Evolutionary conservation across 2,329 filamentous ascomycete species (phyloP).

Genomic region (Fusarium pseudonygamai): DNA sequence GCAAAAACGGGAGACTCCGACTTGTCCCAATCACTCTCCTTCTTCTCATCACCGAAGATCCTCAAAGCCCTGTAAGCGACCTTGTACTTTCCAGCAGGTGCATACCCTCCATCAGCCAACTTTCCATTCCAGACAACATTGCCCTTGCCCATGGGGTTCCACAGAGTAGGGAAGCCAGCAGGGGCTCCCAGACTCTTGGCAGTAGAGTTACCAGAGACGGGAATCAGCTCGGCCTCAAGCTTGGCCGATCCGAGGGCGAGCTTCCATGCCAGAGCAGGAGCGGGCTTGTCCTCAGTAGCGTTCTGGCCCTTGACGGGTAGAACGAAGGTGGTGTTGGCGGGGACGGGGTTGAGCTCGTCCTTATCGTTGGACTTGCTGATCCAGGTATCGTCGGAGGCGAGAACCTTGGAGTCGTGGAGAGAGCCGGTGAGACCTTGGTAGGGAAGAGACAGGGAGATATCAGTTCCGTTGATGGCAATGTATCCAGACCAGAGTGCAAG

Average conservation of each 20-base stretch:
- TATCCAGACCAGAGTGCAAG: conserved; percentile 56
- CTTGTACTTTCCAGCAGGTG: conserved; percentile 60
- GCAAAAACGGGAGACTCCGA: conserved; percentile 53
- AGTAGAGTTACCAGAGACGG: conserved; percentile 37
- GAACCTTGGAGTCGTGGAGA: conserved; percentile 43
- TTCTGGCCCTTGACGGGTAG: conserved; percentile 52
- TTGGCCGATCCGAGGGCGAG: conserved; percentile 57
- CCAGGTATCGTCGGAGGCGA: conserved; percentile 39
- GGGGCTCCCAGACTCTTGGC: conserved; percentile 18
- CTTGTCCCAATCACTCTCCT: conserved; percentile 58
- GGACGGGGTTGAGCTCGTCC: conserved; percentile 34
- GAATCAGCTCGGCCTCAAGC: conserved; percentile 56
- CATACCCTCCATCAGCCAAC: conserved; percentile 58
- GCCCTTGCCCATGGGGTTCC: conserved; percentile 37
- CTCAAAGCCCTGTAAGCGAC: conserved; percentile 59
- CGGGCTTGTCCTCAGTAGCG: conserved; percentile 39
- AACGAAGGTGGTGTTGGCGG: conserved; percentile 51
- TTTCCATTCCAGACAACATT: conserved; percentile 55
- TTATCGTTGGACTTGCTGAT: conserved; percentile 48
- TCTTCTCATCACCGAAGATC: conserved; percentile 60
- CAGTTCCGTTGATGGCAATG: conserved; percentile 53
- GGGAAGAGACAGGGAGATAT: conserved; percentile 49
- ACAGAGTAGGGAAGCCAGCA: conserved; percentile 50
- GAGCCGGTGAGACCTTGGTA: conserved; percentile 54
- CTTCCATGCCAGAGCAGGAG: conserved; percentile 52